Evolutionary conservation across 345 rosid genomes (phyloP).

Genomic region (Adansonia digitata): DNA sequence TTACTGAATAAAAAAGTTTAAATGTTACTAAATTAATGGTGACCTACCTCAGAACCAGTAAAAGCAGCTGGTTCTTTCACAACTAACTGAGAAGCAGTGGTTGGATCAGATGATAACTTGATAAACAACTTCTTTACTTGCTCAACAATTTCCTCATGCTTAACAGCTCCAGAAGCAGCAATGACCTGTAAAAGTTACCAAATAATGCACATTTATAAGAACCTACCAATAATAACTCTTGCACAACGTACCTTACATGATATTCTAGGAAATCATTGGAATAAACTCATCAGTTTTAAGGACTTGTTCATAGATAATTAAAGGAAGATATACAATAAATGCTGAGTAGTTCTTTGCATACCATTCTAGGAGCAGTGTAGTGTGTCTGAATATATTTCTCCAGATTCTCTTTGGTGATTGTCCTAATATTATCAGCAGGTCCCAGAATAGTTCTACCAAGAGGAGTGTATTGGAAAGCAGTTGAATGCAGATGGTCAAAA

Average conservation of each 20-base stretch:
- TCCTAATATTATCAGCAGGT: conserved; percentile 74
- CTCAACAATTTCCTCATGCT: conserved; percentile 92
- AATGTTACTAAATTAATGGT: conserved; percentile 1
- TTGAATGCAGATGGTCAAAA: conserved; percentile 98
- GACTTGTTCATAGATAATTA: background rate
- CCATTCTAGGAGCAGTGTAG: conserved; percentile 99
- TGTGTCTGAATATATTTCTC: conserved; percentile 84
- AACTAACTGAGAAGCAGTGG: conserved; percentile 76
- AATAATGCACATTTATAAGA: background rate
- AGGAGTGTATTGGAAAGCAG: conserved; percentile 93
- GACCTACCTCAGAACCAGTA: conserved; percentile 91
- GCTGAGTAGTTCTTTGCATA: conserved; percentile 20
- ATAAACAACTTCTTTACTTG: conserved; percentile 76
- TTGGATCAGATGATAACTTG: conserved; percentile 77
- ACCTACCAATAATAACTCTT: background rate
- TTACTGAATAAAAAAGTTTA: background rate
- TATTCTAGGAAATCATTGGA: background rate
- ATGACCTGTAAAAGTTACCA: conserved; percentile 55
- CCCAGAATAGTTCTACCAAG: conserved; percentile 95
- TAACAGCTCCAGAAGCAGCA: conserved; percentile 96
- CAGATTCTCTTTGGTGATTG: conserved; percentile 74
- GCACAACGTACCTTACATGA: background rate
- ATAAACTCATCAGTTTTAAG: background rate
- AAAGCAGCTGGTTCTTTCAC: conserved; percentile 69
- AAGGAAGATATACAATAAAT: background rate